Percentiles rank a stretch among this genome's conserved stretches.
These are phyloP conservation scores for Quercus lobata DNA, from an alignment of 331 rosid genomes.

Conservation along the genomic window DNA sequence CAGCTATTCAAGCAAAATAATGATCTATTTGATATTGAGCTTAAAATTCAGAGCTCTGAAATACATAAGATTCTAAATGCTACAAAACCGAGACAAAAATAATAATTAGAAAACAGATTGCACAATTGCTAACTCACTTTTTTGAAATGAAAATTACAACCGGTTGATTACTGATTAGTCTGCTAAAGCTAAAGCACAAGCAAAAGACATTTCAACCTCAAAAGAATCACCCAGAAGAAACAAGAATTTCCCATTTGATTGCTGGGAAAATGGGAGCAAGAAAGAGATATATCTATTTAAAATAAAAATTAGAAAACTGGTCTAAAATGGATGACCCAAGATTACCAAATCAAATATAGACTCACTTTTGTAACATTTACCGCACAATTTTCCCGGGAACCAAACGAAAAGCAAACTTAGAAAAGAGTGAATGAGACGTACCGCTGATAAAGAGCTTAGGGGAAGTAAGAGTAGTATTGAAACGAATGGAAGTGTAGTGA, in stretches of 20 bases:
- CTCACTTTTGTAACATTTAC: not conserved
- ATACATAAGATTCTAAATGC: not conserved
- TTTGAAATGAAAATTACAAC: not conserved
- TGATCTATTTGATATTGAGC: not conserved
- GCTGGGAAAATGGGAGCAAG: not conserved
- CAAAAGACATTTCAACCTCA: not conserved
- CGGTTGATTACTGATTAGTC: not conserved
- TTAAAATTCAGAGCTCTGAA: too few species aligned
- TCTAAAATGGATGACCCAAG: not conserved
- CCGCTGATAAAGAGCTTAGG: slow-evolving; percentile 84
- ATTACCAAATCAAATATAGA: not conserved
- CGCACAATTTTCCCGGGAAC: not conserved
- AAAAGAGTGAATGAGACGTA: slow-evolving; percentile 6
- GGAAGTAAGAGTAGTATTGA: slow-evolving; percentile 71
- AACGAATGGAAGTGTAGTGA: slow-evolving; percentile 42
- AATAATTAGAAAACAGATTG: not conserved
- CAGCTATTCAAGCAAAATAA: not conserved
- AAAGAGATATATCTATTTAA: too few species aligned
- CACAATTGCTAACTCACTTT: too few species aligned
- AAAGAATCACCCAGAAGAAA: not conserved
- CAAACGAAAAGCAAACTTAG: not conserved
- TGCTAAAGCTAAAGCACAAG: not conserved
- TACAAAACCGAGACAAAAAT: not conserved
- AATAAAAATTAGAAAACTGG: not conserved
- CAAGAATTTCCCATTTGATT: not conserved